Conservation (phyloP, 176 grass and related monocot genomes). For the Aechmea fasciata region DNA sequence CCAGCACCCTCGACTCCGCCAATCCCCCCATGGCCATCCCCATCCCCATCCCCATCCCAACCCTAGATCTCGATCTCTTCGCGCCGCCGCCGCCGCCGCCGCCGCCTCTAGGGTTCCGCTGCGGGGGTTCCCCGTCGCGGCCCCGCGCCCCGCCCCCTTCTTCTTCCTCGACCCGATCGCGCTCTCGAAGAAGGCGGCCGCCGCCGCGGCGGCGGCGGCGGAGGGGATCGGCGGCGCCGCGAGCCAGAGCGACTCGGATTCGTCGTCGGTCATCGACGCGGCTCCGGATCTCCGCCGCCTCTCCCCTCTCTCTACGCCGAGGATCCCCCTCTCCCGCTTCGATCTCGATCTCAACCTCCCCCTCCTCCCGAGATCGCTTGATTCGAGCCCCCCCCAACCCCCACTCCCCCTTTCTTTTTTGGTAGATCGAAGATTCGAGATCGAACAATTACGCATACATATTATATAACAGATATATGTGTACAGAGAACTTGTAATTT, state of each 20-base stretch:
- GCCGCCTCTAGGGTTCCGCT: not conserved
- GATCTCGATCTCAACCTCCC: constrained; percentile 14
- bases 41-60: not conserved
- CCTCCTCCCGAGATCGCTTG: constrained; percentile 5
- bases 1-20: constrained; percentile 13
- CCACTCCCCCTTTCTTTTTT: too few relatives aligned
- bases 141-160: not conserved
- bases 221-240: not conserved
- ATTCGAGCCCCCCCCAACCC: not conserved
- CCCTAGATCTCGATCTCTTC: constrained; percentile 8
- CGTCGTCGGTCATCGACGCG: not conserved
- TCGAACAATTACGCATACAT: not conserved
- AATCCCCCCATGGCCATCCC: constrained; percentile 1
- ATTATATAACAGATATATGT: not conserved
- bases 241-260: constrained; percentile 11
- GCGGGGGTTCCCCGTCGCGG: not conserved
- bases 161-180: not conserved
- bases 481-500: too few relatives aligned
- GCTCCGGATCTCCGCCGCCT: not conserved
- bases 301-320: not conserved
- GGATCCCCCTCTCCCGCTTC: not conserved
- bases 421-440: not conserved
- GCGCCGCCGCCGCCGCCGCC: too few relatives aligned
- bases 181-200: not conserved
- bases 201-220: not conserved